Evolutionary conservation across 805 yeast species (phyloP), one percentile per base, ranked within the genome.

Genomic region (Cyberlindnera maritima): DNA sequence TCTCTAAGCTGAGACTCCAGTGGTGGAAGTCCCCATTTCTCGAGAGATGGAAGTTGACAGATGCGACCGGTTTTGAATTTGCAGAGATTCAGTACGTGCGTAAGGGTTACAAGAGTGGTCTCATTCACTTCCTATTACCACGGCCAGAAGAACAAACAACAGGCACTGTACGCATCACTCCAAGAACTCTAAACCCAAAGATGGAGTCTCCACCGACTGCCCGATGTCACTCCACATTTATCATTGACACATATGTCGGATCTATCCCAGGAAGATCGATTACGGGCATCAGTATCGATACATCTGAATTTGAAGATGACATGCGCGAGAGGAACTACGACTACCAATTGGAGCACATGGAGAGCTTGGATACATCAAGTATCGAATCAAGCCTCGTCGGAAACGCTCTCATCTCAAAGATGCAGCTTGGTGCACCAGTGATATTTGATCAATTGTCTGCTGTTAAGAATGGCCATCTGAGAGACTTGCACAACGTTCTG

Each of bases 1-100:
- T 41, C 13, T 20, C 39, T 21, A 17, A 8, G 11, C 2, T 34
- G 18, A 11, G 10, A 3, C 17, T 13, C 11, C 19, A 5, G 9
- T 41, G 37, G 39, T 35, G 26, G 26, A 14, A 38, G 39, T 17
- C 41, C 6, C 32, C 7, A 5, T 41, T 35, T n/a, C 8, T 31
- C 7, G 43, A 46, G 39, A 28, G 36, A 29, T 46, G 48, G 48
- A 28, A 29, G 14, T 11, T 46, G 17, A 26, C 17, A 8, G 48
- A 46, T 17, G n/a, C 13, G 2, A 40, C 41, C 3, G 48, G 48
- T 12, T 41, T n/a, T 32, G 39, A 46, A 31, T 46, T 46, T 35
- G 44, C 48, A 5, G 20, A 20, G 5, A 32, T 46, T 13, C 26
- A 33, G n/a, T 23, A 28, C 35, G 17, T 21, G 15, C 12, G 13